A percentile compares a stretch with the other conserved stretches of the same genome.
phyloP scores from a whole-genome alignment of 73 alveolate species.

The Stentor coeruleus region DNA sequence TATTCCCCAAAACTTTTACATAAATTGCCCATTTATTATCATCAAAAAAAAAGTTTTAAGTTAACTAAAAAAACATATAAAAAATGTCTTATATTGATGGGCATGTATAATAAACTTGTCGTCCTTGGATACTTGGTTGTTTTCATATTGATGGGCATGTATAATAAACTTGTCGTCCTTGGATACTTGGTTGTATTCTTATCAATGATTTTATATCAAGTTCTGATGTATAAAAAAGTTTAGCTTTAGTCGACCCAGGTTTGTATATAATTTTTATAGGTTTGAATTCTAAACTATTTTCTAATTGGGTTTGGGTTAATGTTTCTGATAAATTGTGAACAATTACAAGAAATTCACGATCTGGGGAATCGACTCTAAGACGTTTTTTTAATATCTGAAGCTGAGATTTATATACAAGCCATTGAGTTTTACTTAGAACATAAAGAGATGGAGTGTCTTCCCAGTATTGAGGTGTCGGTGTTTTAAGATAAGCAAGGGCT shows the following conservation, averaged over 20 bases:
- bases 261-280: background rate
- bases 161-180: background rate
- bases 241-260: background rate
- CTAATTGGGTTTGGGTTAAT: background rate
- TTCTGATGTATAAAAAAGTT: background rate
- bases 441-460: background rate
- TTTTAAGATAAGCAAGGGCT: background rate
- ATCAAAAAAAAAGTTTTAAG: too few relatives aligned
- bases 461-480: background rate
- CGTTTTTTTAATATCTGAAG: too few relatives aligned
- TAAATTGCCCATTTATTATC: too few relatives aligned
- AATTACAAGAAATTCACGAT: background rate
- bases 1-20: too few relatives aligned
- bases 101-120: background rate
- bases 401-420: background rate
- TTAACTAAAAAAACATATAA: too few relatives aligned
- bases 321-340: background rate
- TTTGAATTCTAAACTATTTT: too few relatives aligned
- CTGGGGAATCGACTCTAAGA: background rate
- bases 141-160: background rate
- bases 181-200: background rate
- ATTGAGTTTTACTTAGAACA: background rate
- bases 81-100: too few relatives aligned
- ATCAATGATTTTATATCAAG: background rate
- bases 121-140: background rate